A percentile compares a stretch with the other conserved stretches of the same genome.
These are phyloP conservation scores for Thinopyrum obtusiflorum DNA, from an alignment of 202 grass and related monocot species.

Conservation along the genomic window DNA sequence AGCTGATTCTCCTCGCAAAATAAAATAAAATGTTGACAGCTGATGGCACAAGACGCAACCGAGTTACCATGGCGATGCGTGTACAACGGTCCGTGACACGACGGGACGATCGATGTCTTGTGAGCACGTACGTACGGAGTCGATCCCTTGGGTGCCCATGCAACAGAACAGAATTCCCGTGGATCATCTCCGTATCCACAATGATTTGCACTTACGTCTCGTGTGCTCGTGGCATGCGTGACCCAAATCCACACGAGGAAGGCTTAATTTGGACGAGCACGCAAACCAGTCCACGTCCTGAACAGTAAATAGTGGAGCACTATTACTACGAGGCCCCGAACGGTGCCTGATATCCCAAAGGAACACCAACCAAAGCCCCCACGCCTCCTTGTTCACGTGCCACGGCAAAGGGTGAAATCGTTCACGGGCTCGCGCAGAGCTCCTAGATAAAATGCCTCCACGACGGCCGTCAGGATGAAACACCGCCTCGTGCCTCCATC, in stretches of 20 bases:
- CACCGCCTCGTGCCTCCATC: neutral
- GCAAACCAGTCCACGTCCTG: neutral
- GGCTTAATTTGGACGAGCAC: neutral
- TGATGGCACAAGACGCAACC: neutral
- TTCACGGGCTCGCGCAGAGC: neutral
- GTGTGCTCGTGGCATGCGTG: neutral
- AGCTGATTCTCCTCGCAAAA: no score
- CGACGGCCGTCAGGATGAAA: neutral
- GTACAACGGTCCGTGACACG: neutral
- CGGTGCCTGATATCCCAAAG: neutral
- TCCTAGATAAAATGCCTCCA: neutral
- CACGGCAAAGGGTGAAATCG: neutral
- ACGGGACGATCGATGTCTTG: neutral
- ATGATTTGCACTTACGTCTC: neutral
- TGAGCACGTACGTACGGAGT: neutral
- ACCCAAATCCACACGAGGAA: neutral
- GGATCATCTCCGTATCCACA: neutral
- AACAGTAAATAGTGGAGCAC: neutral
- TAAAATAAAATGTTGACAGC: neutral
- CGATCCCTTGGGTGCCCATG: neutral
- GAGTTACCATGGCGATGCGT: neutral
- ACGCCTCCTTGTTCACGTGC: constrained; percentile 43
- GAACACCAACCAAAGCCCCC: constrained; percentile 37
- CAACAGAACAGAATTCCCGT: neutral
- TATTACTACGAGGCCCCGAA: neutral